phyloP scores from a whole-genome alignment of 1,284 basidiomycete genomes.

The Leucoagaricus sp. region DNA sequence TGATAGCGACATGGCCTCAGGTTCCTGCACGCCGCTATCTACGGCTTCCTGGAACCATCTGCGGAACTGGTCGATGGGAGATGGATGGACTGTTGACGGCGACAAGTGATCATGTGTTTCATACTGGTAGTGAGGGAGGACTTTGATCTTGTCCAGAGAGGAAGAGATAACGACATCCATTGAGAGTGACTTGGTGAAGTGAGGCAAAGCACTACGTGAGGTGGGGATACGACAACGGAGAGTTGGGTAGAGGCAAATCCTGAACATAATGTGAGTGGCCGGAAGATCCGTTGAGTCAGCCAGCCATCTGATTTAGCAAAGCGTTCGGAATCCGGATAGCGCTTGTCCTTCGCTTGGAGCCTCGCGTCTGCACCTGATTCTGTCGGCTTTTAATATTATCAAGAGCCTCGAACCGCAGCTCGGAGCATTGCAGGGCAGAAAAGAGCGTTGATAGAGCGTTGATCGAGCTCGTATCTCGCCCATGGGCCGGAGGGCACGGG shows the following conservation, averaged over 20 bases:
- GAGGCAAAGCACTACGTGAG: neutral
- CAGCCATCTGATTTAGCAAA: conserved; percentile 9
- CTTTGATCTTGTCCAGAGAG: conserved; percentile 53
- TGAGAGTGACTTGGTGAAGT: neutral
- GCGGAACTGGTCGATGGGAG: conserved; percentile 83
- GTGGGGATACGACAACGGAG: neutral
- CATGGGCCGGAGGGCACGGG: neutral
- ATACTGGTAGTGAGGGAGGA: conserved; percentile 80
- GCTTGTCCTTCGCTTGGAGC: neutral
- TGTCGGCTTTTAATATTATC: neutral
- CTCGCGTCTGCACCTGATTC: neutral
- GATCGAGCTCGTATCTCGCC: neutral
- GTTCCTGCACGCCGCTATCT: conserved; percentile 66
- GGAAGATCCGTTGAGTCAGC: conserved; percentile 2
- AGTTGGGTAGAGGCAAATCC: neutral
- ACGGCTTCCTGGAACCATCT: conserved; percentile 79
- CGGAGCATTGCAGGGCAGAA: too few relatives aligned
- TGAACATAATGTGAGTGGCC: neutral
- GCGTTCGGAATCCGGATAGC: neutral
- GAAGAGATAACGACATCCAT: conserved; percentile 41
- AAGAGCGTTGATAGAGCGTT: neutral
- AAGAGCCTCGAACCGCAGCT: too few relatives aligned
- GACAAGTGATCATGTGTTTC: conserved; percentile 61
- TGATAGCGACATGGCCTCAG: conserved; percentile 86
- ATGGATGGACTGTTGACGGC: conserved; percentile 55